Evolutionary conservation across 2,329 filamentous ascomycete genomes (phyloP).

Genomic region (Chrysosporium queenslandicum): DNA sequence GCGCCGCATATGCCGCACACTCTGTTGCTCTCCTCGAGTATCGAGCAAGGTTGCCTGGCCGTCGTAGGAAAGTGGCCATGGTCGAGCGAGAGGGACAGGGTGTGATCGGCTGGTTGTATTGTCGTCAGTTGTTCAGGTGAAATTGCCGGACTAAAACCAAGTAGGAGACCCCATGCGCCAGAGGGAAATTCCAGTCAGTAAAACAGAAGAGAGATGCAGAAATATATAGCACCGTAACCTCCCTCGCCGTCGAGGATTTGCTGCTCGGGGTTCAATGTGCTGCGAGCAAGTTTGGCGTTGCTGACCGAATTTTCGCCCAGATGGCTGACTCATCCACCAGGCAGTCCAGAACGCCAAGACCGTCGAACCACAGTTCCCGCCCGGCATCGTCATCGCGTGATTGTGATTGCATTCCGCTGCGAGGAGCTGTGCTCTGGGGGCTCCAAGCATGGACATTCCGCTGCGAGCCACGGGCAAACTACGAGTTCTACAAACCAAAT

Average conservation of each 20-base stretch:
- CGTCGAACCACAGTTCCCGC: background rate
- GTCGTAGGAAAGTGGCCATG: slow-evolving; percentile 59
- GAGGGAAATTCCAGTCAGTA: background rate
- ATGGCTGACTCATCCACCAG: slow-evolving; percentile 11
- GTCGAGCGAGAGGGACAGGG: slow-evolving; percentile 30
- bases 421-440: no score
- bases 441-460: no score
- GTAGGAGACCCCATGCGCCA: slow-evolving; percentile 8
- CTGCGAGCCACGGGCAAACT: no score
- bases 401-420: no score
- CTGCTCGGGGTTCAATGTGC: background rate
- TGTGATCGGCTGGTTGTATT: slow-evolving; percentile 10
- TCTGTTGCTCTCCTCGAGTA: slow-evolving; percentile 50
- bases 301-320: slow-evolving; percentile 12
- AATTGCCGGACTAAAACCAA: background rate
- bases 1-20: slow-evolving; percentile 40
- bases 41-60: slow-evolving; percentile 56
- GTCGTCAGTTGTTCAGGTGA: slow-evolving; percentile 1
- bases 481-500: no score
- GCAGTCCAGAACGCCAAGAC: slow-evolving; percentile 1
- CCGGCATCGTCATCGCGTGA: background rate
- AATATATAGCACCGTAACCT: background rate
- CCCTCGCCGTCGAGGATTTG: slow-evolving; percentile 11
- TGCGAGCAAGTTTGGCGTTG: background rate
- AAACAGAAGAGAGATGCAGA: background rate